phyloP scores from a whole-genome alignment of 805 yeast species.

The Pichia cabralensis region DNA sequence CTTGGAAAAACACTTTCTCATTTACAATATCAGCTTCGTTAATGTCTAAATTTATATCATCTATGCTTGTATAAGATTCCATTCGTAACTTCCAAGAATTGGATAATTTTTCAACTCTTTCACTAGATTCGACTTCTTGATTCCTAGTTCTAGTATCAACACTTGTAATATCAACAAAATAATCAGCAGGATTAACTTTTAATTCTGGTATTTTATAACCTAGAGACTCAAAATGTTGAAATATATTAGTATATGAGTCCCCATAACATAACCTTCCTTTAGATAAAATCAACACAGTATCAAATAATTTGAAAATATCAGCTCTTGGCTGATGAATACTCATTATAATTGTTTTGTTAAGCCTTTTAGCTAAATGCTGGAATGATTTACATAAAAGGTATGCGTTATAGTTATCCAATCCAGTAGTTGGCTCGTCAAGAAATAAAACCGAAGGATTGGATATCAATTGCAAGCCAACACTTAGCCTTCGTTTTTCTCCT shows the following conservation, averaged over 20 bases:
- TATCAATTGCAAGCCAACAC: constrained; percentile 69
- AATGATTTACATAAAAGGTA: constrained; percentile 51
- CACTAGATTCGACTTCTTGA: constrained; percentile 26
- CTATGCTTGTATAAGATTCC: constrained; percentile 4
- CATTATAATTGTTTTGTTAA: constrained; percentile 62
- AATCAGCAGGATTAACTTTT: constrained; percentile 53
- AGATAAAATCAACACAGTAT: constrained; percentile 56
- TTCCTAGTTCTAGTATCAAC: constrained; percentile 37
- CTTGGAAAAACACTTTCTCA: constrained; percentile 12
- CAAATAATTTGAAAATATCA: constrained; percentile 62
- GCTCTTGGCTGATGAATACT: constrained; percentile 81
- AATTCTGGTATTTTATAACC: constrained; percentile 35
- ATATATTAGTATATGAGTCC: constrained; percentile 31
- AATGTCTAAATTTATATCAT: not conserved
- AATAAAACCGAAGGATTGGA: constrained; percentile 69
- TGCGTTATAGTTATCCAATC: constrained; percentile 74
- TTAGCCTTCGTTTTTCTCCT: constrained; percentile 72
- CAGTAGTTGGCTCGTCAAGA: constrained; percentile 84
- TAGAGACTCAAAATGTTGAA: constrained; percentile 38
- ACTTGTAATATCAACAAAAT: constrained; percentile 45
- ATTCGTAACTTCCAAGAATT: constrained; percentile 29
- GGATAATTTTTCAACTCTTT: constrained; percentile 27
- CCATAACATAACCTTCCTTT: constrained; percentile 45
- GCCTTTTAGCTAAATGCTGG: constrained; percentile 39
- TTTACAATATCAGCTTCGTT: not conserved